phyloP scores from a whole-genome alignment of 805 yeast species.

The Schizosaccharomyces osmophilus region DNA sequence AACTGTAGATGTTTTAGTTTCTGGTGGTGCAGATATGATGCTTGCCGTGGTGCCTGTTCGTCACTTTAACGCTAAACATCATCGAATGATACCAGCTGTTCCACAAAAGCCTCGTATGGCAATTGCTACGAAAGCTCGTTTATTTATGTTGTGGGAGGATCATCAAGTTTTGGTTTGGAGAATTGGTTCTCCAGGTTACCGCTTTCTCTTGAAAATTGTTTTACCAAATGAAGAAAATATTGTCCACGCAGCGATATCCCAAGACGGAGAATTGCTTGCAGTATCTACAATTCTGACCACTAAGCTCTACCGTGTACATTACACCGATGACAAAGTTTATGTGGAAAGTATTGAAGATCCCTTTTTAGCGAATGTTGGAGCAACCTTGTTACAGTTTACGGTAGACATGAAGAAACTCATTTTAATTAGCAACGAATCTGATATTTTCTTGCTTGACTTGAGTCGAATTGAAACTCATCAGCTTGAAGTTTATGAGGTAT shows the following conservation, averaged over 20 bases:
- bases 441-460: slow-evolving; percentile 20
- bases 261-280: slow-evolving; percentile 38
- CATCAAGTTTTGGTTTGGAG: slow-evolving; percentile 65
- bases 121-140: slow-evolving; percentile 23
- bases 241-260: slow-evolving; percentile 37
- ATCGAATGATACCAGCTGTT: slow-evolving; percentile 38
- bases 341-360: slow-evolving; percentile 31
- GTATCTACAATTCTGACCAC: slow-evolving; percentile 48
- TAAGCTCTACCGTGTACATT: slow-evolving; percentile 38
- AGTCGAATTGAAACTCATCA: slow-evolving; percentile 16
- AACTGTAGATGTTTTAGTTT: slow-evolving; percentile 27
- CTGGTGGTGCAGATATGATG: slow-evolving; percentile 64
- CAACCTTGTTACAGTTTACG: slow-evolving; percentile 27
- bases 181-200: slow-evolving; percentile 13
- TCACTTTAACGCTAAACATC: slow-evolving; percentile 45
- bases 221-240: slow-evolving; percentile 62
- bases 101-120: slow-evolving; percentile 34
- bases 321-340: slow-evolving; percentile 13
- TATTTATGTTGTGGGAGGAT: slow-evolving; percentile 58
- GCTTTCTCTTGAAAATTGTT: slow-evolving; percentile 15
- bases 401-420: slow-evolving; percentile 19
- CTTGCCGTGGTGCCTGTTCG: slow-evolving; percentile 32
- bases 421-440: slow-evolving; percentile 37
- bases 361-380: slow-evolving; percentile 21
- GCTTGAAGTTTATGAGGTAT: slow-evolving; percentile 17